Evolutionary conservation across 345 rosid species (phyloP), one percentile per base, ranked within the genome.

Genomic region (Eucalyptus pauciflora): DNA sequence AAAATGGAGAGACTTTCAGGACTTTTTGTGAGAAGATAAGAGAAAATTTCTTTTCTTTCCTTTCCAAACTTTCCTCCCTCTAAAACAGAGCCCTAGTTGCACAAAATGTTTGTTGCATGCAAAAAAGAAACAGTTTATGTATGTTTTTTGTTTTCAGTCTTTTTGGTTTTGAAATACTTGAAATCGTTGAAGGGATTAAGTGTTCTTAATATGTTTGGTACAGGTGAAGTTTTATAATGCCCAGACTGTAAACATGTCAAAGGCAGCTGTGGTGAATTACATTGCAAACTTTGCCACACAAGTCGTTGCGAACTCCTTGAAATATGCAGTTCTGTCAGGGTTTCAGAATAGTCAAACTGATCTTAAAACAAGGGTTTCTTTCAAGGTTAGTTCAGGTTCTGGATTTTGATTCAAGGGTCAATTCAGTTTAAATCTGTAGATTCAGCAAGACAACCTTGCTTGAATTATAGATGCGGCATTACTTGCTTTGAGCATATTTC

Each of bases 321-420:
- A 76, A 41, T 90, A 93, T 85, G 89, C 89, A 20, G 88, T 97
- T 20, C 90, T 92, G 91, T 92, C 95, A 64, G 99, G 97, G 58
- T 95, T 97, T 90, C 89, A 56, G 41, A 91, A 92, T 94, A 90
- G 91, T 20, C 86, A 89, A 76, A 94, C 96, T 87, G 96, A 96
- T 94, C 95, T 94, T 69, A 87, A 93, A 91, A 94, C 99, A 29
- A 93, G 97, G 90, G 92, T 96, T 86, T 96, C 99, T 41, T 97
- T 96, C 93, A 96, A 94, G 98, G 99, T 96, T 91, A 92, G 87
- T 52, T 50, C 1, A 14, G 24, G 48, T 76, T 76, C 48, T 76
- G 83, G 83, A 76, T 76, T 6, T 76, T 41, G 46, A 76, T 41
- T 76, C 27, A 76, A 76, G 25, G 45, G 16, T 76, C 83, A 20